These are phyloP conservation scores for Cutaneotrichosporon cavernicola DNA, from an alignment of 1,284 basidiomycete genomes.

Conservation along the genomic window DNA sequence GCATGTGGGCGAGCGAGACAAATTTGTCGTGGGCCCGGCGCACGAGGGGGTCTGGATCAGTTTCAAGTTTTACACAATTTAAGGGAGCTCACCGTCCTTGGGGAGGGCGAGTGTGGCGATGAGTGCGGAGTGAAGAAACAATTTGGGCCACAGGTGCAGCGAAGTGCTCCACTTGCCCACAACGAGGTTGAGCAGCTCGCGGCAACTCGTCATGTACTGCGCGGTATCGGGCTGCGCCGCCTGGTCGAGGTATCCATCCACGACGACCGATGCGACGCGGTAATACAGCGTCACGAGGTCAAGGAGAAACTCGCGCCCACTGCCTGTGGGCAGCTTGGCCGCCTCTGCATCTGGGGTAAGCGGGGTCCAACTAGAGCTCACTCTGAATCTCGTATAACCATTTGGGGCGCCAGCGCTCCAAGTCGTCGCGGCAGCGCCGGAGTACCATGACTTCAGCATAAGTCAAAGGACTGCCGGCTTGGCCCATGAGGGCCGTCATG, in stretches of 20 bases:
- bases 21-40: conserved; percentile 17
- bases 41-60: conserved; percentile 16
- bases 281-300: conserved; percentile 26
- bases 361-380: background rate
- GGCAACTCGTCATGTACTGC: conserved; percentile 14
- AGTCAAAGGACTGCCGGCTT: conserved; percentile 1
- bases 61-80: too few species aligned
- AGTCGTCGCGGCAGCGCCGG: conserved; percentile 17
- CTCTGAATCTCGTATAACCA: conserved; percentile 24
- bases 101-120: conserved; percentile 21
- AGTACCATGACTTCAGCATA: conserved; percentile 25
- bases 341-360: conserved; percentile 19
- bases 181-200: conserved; percentile 23
- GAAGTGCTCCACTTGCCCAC: conserved; percentile 19
- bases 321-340: conserved; percentile 15
- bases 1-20: conserved; percentile 13
- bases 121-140: conserved; percentile 23
- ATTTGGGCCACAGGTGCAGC: conserved; percentile 27
- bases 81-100: conserved; percentile 14
- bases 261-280: conserved; percentile 20
- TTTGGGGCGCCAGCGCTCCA: conserved; percentile 24
- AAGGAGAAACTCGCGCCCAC: conserved; percentile 21
- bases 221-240: conserved; percentile 3
- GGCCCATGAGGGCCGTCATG: conserved; percentile 13
- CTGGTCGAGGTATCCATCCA: conserved; percentile 26